Base-by-base conservation (phyloP, 208 protist genomes). In the Trypanosoma melophagium region DNA sequence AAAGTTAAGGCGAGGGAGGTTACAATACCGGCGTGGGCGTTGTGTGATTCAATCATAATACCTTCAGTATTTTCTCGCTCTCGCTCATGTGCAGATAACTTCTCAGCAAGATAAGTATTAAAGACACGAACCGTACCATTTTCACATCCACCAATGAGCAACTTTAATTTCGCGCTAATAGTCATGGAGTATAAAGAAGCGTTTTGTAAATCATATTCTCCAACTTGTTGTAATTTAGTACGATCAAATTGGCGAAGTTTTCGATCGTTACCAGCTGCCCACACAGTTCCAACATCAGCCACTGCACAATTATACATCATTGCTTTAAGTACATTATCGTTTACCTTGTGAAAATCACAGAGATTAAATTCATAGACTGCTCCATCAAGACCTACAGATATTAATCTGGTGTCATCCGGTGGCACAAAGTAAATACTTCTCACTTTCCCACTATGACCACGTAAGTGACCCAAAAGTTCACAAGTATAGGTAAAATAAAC, bases 401-500 rank as follows among this genome's bases (percentile, higher is more conserved):
- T 67, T 50, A 99, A 66, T 47, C 80, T 78, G 2, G 86, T 93
- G 77, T 99, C 98, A 66, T 98, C 93, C 44, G 89, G 89, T 3
- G 89, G 83, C 28, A 94, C 86, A 64, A 96, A 97, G 60, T 81
- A 90, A 44, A 97, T 51, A 64, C 77, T 93, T 65, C 79, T 84
- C 41, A 97, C 89, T 79, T 98, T 98, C 52, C 92, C 90, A 75
- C 90, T 98, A 87, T 99, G 98, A 1, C 97, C 96, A 45, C 96
- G 95, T 57, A 99, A 75, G 60, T 97, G 95, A 21, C 92, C 96
- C 22, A 99, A 72, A 44, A 93, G 78, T 83, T 98, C 94, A 74
- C 96, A 97, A 9, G 97, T 98, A 80, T 97, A 98, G 21, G 96
- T 95, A 63, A 88, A 93, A 80, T 98, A 98, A 3, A 99, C 89